Base-by-base conservation (phyloP, 352 stramenopile species). In the Phytophthora meadii region DNA sequence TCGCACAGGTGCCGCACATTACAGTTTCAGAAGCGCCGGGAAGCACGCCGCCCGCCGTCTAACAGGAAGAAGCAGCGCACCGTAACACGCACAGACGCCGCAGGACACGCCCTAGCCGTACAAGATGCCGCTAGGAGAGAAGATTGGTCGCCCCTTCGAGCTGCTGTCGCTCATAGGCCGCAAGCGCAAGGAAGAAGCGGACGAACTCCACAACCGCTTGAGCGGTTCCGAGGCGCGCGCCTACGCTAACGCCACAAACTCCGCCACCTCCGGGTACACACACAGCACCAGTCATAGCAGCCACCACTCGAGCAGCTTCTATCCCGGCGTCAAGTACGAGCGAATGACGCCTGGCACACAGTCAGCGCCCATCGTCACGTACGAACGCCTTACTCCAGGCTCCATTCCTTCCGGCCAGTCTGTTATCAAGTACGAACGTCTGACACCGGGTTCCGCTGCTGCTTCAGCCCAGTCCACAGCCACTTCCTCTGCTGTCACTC, bases 131-230 rank as follows among this genome's bases (percentile, higher is more conserved):
- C 58, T 87, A 5, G 77, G 78, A 63, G 78, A 87, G 22, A 87
- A 84, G 58, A 70, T 84, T 12, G 72, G 76, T 37, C 73, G 74
- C 44, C 75, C 78, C 36, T 91, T 91, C 47, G 80, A 89, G 75
- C 45, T 91, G 54, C 69, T 91, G 17, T 88, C 80, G 22, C 80
- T 91, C 32, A 68, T 85, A 7, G 76, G 82, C 25, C 78, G 82
- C 54, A 88, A 87, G 52, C 85, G 83, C 55, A 82, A 84, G 50
- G 65, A 87, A 24, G 70, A 83, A 28, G 27, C 56, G 22, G 50
- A 36, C 19, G 61, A 55, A 48, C 52, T 50, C 3, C 53, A 54
- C n/a, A 57, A 63, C 19, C 66, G 9, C 39, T 48, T 72, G 37
- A 71, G 49, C 51, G 37, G 44, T 32, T 40, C 55, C n/a, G 64